These are phyloP conservation scores for Diaporthe aspalathi DNA, from an alignment of 2,329 filamentous ascomycete species.

Conservation along the genomic window DNA sequence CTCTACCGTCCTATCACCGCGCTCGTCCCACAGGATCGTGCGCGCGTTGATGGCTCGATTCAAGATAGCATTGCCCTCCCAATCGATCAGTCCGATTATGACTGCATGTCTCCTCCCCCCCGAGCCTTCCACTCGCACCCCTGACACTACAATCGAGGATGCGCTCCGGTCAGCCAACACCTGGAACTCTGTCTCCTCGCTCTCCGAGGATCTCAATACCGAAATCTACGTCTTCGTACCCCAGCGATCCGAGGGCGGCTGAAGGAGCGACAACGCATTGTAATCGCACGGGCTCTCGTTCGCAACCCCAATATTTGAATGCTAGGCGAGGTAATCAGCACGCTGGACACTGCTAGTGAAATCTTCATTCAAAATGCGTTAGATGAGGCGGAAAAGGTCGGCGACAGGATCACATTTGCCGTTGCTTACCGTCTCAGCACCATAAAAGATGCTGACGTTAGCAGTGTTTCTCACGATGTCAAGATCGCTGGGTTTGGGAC, in stretches of 20 bases:
- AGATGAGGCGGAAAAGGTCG: constrained; percentile 53
- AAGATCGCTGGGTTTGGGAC: constrained; percentile 48
- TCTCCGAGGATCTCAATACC: constrained; percentile 34
- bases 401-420: constrained; percentile 72
- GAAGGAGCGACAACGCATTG: constrained; percentile 35
- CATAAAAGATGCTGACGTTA: constrained; percentile 55
- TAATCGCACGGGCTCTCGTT: constrained; percentile 31
- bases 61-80: constrained; percentile 49
- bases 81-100: constrained; percentile 40
- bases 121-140: constrained; percentile 18
- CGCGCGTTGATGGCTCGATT: constrained; percentile 64
- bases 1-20: constrained; percentile 61
- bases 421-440: constrained; percentile 73
- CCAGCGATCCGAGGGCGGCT: constrained; percentile 28
- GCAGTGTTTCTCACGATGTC: constrained; percentile 50
- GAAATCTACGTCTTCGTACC: constrained; percentile 15
- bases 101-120: not conserved
- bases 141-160: constrained; percentile 43
- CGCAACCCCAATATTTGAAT: constrained; percentile 28
- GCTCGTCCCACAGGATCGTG: constrained; percentile 67
- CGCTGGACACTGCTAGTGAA: constrained; percentile 69
- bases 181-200: constrained; percentile 42
- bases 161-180: constrained; percentile 47
- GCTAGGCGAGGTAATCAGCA: constrained; percentile 67
- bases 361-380: constrained; percentile 56